phyloP scores from a whole-genome alignment of 306 rosid species.

The Citrullus amarus region DNA sequence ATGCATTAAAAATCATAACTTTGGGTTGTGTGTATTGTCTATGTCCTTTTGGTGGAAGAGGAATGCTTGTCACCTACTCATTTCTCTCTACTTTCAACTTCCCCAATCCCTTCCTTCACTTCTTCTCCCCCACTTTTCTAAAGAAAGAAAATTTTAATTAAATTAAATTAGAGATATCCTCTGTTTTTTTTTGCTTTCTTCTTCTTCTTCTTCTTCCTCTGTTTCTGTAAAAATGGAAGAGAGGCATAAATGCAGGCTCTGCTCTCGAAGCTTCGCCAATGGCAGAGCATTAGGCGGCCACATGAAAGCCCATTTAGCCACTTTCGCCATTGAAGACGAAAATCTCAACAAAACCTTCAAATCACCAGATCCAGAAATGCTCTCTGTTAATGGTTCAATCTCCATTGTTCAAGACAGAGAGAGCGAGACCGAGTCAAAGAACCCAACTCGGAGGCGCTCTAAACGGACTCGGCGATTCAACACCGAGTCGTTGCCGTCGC shows the following conservation, averaged over 20 bases:
- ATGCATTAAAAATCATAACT: conserved; percentile 1
- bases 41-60: background rate
- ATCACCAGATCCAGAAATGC: background rate
- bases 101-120: conserved; percentile 6
- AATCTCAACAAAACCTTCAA: background rate
- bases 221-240: conserved; percentile 31
- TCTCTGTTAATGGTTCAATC: background rate
- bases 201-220: background rate
- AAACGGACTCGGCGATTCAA: conserved; percentile 35
- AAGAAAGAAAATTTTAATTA: background rate
- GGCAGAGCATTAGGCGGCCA: conserved; percentile 94
- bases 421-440: conserved; percentile 77
- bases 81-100: conserved; percentile 2
- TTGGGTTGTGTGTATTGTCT: background rate
- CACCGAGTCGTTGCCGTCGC: background rate
- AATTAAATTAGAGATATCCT: background rate
- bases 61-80: conserved; percentile 16
- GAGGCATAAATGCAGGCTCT: conserved; percentile 55
- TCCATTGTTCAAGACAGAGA: conserved; percentile 54
- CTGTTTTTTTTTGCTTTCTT: conserved; percentile 1
- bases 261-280: conserved; percentile 56
- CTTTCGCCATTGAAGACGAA: conserved; percentile 25
- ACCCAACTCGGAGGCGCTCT: conserved; percentile 54
- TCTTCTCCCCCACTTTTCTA: conserved; percentile 22
- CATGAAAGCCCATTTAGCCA: conserved; percentile 90